A percentile compares a stretch with the other conserved stretches of the same genome.
Conservation (phyloP, 2,329 filamentous ascomycete species). For the Exophiala sp. region DNA sequence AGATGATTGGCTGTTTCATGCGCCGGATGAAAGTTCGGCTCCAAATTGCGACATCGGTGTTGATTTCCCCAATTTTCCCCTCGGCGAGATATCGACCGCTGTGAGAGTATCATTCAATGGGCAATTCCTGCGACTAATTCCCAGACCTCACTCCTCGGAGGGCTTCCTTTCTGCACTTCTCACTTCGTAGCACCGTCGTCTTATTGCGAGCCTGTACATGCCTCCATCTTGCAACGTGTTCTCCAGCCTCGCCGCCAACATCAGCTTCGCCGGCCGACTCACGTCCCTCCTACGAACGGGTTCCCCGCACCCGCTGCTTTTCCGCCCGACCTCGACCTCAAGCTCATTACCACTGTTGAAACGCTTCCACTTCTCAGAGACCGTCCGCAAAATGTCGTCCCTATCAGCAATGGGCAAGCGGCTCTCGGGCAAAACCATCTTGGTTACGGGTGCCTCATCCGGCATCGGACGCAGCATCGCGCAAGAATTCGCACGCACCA, state of each 20-base stretch:
- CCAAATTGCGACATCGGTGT: no score
- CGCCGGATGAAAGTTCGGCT: neutral
- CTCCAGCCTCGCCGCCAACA: no score
- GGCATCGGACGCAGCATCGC: conserved; percentile 73
- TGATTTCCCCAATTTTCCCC: no score
- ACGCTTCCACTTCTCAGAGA: neutral
- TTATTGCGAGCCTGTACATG: conserved; percentile 6
- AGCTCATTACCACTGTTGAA: no score
- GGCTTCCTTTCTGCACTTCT: neutral
- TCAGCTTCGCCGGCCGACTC: conserved; percentile 5
- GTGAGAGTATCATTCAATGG: no score
- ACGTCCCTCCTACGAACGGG: neutral
- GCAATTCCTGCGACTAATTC: no score
- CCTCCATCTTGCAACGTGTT: neutral
- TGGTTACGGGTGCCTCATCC: conserved; percentile 87
- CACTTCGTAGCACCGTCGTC: no score
- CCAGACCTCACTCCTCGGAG: no score
- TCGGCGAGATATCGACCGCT: no score
- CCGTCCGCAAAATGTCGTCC: conserved; percentile 53
- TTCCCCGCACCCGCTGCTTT: conserved; percentile 9
- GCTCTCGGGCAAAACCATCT: conserved; percentile 84
- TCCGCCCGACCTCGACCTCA: neutral
- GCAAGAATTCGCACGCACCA: conserved; percentile 86
- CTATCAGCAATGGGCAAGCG: conserved; percentile 62
- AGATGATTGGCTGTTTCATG: neutral